Evolutionary conservation across 495 filamentous ascomycete genomes (phyloP).

Genomic region (Aspergillus ostianus): DNA sequence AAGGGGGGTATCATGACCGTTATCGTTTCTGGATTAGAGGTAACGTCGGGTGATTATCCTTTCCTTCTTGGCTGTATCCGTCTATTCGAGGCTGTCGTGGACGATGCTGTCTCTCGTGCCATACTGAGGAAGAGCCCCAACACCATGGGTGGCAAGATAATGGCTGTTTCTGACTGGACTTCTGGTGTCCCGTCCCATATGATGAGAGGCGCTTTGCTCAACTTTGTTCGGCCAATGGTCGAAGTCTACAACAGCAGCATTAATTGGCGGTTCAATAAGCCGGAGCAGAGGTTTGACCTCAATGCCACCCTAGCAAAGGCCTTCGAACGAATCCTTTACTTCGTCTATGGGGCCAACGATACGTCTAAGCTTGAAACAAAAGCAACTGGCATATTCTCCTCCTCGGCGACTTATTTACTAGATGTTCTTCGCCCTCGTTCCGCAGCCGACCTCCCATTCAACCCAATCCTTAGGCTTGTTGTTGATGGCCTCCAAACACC

Average conservation of each 20-base stretch:
- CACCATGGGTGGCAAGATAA: constrained; percentile 51
- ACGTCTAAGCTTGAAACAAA: constrained; percentile 50
- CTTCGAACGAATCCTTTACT: constrained; percentile 69
- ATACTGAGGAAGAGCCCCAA: constrained; percentile 65
- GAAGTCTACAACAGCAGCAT: constrained; percentile 79
- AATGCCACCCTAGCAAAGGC: constrained; percentile 57
- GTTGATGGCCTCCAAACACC: constrained; percentile 64
- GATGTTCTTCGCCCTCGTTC: constrained; percentile 72
- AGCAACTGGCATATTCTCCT: constrained; percentile 61
- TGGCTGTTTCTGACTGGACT: constrained; percentile 53
- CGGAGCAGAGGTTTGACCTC: constrained; percentile 63
- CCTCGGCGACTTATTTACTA: constrained; percentile 70
- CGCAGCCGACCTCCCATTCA: constrained; percentile 66
- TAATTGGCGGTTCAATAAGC: constrained; percentile 75
- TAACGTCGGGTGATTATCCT: constrained; percentile 70
- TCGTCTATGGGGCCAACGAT: constrained; percentile 71
- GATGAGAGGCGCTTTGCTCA: constrained; percentile 67
- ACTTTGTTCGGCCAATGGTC: constrained; percentile 67
- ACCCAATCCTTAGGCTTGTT: constrained; percentile 72
- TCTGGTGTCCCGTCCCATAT: constrained; percentile 74
- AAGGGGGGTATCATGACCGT: constrained; percentile 69
- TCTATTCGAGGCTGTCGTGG: constrained; percentile 71
- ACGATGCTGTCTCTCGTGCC: constrained; percentile 70
- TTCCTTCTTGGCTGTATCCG: constrained; percentile 70
- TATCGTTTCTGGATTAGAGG: constrained; percentile 72